Conservation (phyloP, 768 basidiomycete species). For the Lactarius sp. region DNA sequence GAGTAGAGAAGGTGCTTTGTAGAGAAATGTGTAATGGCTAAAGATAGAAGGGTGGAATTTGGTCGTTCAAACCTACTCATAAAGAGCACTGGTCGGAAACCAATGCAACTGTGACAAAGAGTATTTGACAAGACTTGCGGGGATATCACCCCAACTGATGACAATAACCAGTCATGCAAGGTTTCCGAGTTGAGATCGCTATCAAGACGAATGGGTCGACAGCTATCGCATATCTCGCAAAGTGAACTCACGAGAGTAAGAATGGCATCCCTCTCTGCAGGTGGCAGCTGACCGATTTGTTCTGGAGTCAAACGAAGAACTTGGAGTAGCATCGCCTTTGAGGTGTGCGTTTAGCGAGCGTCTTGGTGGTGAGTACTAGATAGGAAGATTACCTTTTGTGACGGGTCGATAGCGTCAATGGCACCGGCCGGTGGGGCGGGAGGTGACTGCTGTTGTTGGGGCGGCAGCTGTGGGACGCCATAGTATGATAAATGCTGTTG, state of each 20-base stretch:
- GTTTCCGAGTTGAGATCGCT: constrained; percentile 24
- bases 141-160: neutral
- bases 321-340: constrained; percentile 77
- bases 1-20: constrained; percentile 17
- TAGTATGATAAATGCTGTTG: constrained; percentile 27
- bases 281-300: constrained; percentile 78
- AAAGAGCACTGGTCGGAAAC: neutral
- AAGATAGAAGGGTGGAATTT: neutral
- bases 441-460: constrained; percentile 33
- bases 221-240: neutral
- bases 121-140: neutral
- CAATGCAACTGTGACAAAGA: neutral
- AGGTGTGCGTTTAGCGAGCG: neutral
- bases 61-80: neutral
- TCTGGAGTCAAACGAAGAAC: constrained; percentile 77
- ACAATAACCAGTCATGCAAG: constrained; percentile 9
- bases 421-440: constrained; percentile 33
- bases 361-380: constrained; percentile 8
- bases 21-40: neutral
- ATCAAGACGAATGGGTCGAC: neutral
- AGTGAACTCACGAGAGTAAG: constrained; percentile 21
- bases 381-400: constrained; percentile 22
- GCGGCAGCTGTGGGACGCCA: constrained; percentile 31
- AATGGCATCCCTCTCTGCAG: constrained; percentile 75
- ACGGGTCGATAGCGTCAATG: constrained; percentile 22